Base-by-base conservation (phyloP, 106 monocot species). In the Acorus gramineus region DNA sequence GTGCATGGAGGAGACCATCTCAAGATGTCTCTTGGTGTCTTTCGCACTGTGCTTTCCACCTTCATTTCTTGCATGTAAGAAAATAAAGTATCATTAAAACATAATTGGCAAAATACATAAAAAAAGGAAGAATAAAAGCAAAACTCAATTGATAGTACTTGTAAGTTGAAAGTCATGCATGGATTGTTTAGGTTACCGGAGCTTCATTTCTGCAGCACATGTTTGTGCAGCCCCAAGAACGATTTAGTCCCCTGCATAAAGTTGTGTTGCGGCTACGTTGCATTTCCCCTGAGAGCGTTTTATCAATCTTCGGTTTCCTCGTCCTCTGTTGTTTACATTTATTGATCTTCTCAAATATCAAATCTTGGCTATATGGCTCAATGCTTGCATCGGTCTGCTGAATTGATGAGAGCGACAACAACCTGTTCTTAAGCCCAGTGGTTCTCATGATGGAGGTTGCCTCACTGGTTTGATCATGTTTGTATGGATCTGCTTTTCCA, bases 341-440 rank as follows among this genome's bases (percentile, higher is more conserved):
- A 4, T 63, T 55, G 42, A 46, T 64, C 9, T 63, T 56, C 56
- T 72, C 72, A 64, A 64, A 72, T 50, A 72, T 49, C 57, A 72
- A 57, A 62, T 72, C 72, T 11, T 64, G 72, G 47, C 72, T 72
- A 64, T 72, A 72, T 42, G 63, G 61, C 49, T 72, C 72, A 14
- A 72, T 50, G 12, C 63, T 72, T 63, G 57, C 64, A 72, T 72
- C 72, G 55, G 49, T 49, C 5, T 49, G 64, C n/a, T 55, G 64
- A 50, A 64, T 56, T 56, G 72, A 56, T 64, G 72, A 49, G 56
- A 72, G 42, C 43, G 64, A 64, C 6, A 72, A 42, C 42, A 64
- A 56, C 48, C 49, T 63, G 12, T 55, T 52, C 63, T 63, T 71
- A 48, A 28, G 45, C 28, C 47, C 56, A 28, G 64, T 47, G 3